Conservation (phyloP, 352 stramenopile genomes). For the Globisporangium nunn region DNA sequence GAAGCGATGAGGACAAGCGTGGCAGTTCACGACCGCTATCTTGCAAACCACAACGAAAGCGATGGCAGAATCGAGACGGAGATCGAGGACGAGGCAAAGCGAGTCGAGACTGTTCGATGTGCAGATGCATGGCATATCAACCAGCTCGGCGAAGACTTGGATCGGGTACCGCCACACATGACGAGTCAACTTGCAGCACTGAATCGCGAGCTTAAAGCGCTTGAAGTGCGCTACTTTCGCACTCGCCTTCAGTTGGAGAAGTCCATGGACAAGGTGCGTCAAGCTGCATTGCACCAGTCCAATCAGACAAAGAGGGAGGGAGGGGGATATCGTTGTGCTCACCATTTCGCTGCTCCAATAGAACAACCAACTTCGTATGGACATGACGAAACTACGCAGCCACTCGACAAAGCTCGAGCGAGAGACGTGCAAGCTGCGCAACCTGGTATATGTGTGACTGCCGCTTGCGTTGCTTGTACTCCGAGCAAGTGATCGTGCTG, state of each 20-base stretch:
- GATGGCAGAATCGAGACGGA: not conserved
- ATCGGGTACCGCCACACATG: conserved; percentile 26
- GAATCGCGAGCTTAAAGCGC: conserved; percentile 60
- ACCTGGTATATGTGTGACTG: conserved; percentile 21
- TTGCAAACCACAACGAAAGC: not conserved
- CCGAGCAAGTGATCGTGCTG: not conserved
- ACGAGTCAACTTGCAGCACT: conserved; percentile 55
- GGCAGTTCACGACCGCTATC: not conserved
- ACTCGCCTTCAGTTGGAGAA: conserved; percentile 70
- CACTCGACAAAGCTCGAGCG: conserved; percentile 41
- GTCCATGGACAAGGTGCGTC: conserved; percentile 42
- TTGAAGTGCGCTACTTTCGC: conserved; percentile 75
- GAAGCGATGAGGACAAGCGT: not conserved
- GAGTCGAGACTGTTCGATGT: not conserved
- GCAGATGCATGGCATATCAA: conserved; percentile 6
- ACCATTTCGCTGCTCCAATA: conserved; percentile 5
- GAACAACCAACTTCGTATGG: conserved; percentile 48
- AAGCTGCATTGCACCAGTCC: not conserved
- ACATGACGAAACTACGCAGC: conserved; percentile 34
- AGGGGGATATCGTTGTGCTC: not conserved
- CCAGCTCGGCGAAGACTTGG: conserved; percentile 22
- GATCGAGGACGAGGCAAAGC: conserved; percentile 2
- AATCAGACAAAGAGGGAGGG: too few species aligned
- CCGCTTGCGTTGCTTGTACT: not conserved
- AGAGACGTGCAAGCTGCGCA: conserved; percentile 56